Percentiles rank a stretch among this genome's conserved stretches.
phyloP scores from a whole-genome alignment of 805 yeast genomes.

The Spathaspora passalidarum region DNA sequence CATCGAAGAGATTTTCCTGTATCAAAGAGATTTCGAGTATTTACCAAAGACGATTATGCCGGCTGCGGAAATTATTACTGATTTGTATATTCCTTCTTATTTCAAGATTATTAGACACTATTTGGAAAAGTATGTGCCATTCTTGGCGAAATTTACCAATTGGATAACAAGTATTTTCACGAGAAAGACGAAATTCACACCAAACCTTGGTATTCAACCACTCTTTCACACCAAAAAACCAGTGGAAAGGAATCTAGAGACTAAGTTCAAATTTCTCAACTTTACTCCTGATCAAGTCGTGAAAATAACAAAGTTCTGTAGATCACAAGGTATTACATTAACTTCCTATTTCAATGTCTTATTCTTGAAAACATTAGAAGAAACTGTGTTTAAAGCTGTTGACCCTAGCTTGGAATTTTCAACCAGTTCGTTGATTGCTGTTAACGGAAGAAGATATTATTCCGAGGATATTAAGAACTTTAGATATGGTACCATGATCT shows the following conservation, averaged over 20 bases:
- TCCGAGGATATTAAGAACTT: constrained; percentile 11
- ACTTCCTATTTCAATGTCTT: constrained; percentile 19
- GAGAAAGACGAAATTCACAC: background rate
- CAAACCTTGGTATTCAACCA: constrained; percentile 8
- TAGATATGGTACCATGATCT: constrained; percentile 11
- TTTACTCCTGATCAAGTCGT: constrained; percentile 12
- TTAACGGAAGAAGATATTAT: constrained; percentile 17
- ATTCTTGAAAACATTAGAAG: constrained; percentile 16
- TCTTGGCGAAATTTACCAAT: background rate
- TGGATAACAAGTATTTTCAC: background rate
- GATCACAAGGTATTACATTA: constrained; percentile 16
- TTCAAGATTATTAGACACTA: constrained; percentile 4
- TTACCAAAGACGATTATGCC: constrained; percentile 9
- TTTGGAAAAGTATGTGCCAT: constrained; percentile 6
- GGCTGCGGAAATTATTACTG: constrained; percentile 9
- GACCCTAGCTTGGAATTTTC: constrained; percentile 5
- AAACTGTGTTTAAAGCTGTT: constrained; percentile 12
- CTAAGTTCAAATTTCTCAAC: constrained; percentile 13
- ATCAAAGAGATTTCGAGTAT: constrained; percentile 6
- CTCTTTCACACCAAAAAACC: constrained; percentile 9
- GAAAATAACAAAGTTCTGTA: constrained; percentile 13
- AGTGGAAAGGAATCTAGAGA: constrained; percentile 7
- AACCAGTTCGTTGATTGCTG: constrained; percentile 13
- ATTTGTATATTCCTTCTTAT: constrained; percentile 10
- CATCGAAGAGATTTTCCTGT: constrained; percentile 7